These are phyloP conservation scores for Diaporthe sp. DNA, from an alignment of 2,329 filamentous ascomycete genomes.

Conservation along the genomic window DNA sequence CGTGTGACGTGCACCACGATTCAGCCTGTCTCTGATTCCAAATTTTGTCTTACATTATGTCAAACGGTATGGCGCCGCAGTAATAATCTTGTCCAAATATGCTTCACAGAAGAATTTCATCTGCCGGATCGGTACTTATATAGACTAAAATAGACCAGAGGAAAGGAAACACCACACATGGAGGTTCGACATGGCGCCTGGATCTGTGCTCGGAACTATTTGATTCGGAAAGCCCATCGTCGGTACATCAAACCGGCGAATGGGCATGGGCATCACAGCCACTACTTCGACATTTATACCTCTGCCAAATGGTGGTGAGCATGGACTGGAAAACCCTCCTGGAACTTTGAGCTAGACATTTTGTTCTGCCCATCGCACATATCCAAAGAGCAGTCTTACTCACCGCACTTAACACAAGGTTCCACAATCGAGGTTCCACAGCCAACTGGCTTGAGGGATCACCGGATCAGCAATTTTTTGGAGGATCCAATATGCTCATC, in stretches of 20 bases:
- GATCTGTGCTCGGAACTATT: neutral
- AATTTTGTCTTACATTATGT: neutral
- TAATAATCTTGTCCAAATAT: neutral
- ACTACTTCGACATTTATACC: neutral
- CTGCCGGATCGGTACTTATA: neutral
- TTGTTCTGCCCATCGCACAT: too few relatives aligned
- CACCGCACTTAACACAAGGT: too few relatives aligned
- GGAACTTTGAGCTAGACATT: too few relatives aligned
- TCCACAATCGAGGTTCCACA: neutral
- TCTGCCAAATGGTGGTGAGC: neutral
- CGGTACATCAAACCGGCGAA: too few relatives aligned
- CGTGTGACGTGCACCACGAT: neutral
- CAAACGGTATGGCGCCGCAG: neutral
- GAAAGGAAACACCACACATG: too few relatives aligned
- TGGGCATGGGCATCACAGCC: too few relatives aligned
- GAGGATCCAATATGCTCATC: neutral
- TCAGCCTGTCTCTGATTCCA: neutral
- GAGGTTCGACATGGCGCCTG: neutral
- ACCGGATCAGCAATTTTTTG: neutral
- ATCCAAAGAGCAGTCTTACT: too few relatives aligned
- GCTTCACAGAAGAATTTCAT: neutral
- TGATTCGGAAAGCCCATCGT: neutral
- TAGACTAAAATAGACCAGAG: neutral
- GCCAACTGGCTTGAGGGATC: too few relatives aligned
- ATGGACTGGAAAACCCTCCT: neutral